Percentiles rank a stretch among this genome's conserved stretches.
Conservation (phyloP, 441 rosid species). For the Iberis amara region DNA sequence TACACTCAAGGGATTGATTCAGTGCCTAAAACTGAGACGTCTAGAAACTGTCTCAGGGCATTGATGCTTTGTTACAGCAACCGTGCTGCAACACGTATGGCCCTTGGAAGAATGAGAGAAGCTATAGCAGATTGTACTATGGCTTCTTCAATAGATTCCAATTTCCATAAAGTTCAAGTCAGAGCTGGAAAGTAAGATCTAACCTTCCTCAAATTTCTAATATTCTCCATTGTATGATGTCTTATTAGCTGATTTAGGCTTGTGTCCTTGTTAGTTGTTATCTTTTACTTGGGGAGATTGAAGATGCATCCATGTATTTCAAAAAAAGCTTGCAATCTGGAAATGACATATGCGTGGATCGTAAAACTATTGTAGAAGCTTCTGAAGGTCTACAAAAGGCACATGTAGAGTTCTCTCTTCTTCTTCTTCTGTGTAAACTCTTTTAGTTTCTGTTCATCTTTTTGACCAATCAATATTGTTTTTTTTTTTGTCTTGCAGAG, state of each 20-base stretch:
- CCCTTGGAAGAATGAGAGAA: conserved; percentile 87
- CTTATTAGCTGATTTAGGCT: conserved; percentile 18
- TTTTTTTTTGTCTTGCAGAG: conserved; percentile 62
- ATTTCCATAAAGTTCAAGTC: conserved; percentile 76
- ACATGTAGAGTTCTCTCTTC: conserved; percentile 45
- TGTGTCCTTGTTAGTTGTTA: conserved; percentile 53
- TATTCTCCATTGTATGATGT: conserved; percentile 9
- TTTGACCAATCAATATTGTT: conserved; percentile 14
- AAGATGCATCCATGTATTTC: conserved; percentile 68
- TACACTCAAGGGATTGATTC: conserved; percentile 77
- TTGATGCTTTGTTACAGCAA: conserved; percentile 93
- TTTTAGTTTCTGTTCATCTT: neutral
- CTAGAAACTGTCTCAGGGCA: conserved; percentile 78
- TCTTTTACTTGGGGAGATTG: conserved; percentile 90
- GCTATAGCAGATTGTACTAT: conserved; percentile 77
- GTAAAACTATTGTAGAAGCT: conserved; percentile 76
- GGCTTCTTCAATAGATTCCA: conserved; percentile 80
- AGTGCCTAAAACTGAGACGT: conserved; percentile 55
- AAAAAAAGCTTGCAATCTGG: conserved; percentile 73
- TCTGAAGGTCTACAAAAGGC: conserved; percentile 90
- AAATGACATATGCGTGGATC: conserved; percentile 65
- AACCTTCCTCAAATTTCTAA: conserved; percentile 10
- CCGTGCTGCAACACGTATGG: conserved; percentile 90
- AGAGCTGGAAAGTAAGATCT: conserved; percentile 82
- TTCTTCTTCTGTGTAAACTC: too few relatives aligned